Conservation (phyloP, 306 rosid genomes). For the Prunus mume region DNA sequence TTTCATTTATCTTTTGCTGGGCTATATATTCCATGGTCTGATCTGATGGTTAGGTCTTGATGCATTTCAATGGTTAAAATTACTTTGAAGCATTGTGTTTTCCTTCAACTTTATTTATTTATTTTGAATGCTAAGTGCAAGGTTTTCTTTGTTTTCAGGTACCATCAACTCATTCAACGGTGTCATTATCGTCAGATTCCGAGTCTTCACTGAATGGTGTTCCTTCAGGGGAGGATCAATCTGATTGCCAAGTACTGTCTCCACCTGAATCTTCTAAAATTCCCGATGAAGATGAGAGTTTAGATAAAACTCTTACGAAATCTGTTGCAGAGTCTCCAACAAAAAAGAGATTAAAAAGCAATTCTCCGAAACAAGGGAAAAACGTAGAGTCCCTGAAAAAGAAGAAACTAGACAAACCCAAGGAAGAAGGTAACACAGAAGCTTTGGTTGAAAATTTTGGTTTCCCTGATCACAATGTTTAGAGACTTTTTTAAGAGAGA, state of each 20-base stretch:
- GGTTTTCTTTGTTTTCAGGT: slow-evolving; percentile 41
- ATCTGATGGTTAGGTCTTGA: background rate
- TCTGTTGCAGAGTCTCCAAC: slow-evolving; percentile 28
- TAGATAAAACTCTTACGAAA: slow-evolving; percentile 23
- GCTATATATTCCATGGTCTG: background rate
- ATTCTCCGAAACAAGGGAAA: slow-evolving; percentile 23
- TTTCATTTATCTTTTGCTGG: background rate
- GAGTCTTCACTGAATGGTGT: slow-evolving; percentile 36
- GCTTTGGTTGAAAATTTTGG: slow-evolving; percentile 8
- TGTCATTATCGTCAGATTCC: slow-evolving; percentile 63
- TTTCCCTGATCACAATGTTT: background rate
- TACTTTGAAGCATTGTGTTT: background rate
- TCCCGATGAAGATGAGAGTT: slow-evolving; percentile 21
- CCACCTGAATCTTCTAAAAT: slow-evolving; percentile 29
- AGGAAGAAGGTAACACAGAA: slow-evolving; percentile 41
- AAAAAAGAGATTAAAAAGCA: slow-evolving; percentile 27
- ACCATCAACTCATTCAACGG: slow-evolving; percentile 44
- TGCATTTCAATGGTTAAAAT: background rate
- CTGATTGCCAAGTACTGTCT: slow-evolving; percentile 37
- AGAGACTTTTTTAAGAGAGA: slow-evolving; percentile 5
- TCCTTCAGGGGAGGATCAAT: slow-evolving; percentile 28
- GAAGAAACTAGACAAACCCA: slow-evolving; percentile 37
- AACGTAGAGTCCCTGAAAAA: slow-evolving; percentile 28
- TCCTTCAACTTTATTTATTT: background rate
- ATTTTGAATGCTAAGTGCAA: slow-evolving; percentile 10